Evolutionary conservation across 345 rosid species (phyloP).

Genomic region (Citrus hindsii): DNA sequence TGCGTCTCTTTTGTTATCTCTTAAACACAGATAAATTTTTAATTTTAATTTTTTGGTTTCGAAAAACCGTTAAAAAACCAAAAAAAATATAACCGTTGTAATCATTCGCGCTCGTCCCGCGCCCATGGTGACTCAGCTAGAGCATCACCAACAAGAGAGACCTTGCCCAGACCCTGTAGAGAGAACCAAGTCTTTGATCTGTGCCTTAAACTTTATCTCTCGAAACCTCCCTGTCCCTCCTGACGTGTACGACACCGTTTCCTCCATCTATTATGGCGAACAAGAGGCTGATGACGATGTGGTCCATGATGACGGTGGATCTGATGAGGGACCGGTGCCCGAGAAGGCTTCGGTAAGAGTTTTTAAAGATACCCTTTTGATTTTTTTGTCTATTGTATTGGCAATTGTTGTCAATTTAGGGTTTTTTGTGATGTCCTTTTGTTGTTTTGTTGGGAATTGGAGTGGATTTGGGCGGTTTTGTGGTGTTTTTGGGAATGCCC

Average conservation of each 20-base stretch:
- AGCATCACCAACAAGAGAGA: constrained; percentile 32
- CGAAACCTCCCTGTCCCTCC: constrained; percentile 90
- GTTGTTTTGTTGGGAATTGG: constrained; percentile 5
- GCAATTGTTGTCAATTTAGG: constrained; percentile 20
- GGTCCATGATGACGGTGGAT: constrained; percentile 18
- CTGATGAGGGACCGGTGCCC: constrained; percentile 13
- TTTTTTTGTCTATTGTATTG: constrained; percentile 8
- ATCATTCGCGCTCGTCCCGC: constrained; percentile 71
- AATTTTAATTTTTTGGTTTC: neutral
- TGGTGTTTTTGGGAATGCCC: neutral
- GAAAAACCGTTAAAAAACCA: constrained; percentile 7
- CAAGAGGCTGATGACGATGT: constrained; percentile 15
- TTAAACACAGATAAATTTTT: constrained; percentile 14
- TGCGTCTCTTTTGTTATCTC: neutral
- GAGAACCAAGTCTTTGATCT: constrained; percentile 72
- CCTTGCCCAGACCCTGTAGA: constrained; percentile 35
- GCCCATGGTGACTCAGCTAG: constrained; percentile 71
- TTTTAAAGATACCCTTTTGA: constrained; percentile 12
- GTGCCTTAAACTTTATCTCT: constrained; percentile 80
- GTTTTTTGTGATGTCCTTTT: constrained; percentile 5
- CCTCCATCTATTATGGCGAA: constrained; percentile 56
- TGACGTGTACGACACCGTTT: constrained; percentile 58
- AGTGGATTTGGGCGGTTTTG: constrained; percentile 1
- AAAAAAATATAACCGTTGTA: constrained; percentile 23
- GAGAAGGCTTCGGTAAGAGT: constrained; percentile 39